Conservation (phyloP, 768 basidiomycete species). For the Candolleomyces efflorescens region DNA sequence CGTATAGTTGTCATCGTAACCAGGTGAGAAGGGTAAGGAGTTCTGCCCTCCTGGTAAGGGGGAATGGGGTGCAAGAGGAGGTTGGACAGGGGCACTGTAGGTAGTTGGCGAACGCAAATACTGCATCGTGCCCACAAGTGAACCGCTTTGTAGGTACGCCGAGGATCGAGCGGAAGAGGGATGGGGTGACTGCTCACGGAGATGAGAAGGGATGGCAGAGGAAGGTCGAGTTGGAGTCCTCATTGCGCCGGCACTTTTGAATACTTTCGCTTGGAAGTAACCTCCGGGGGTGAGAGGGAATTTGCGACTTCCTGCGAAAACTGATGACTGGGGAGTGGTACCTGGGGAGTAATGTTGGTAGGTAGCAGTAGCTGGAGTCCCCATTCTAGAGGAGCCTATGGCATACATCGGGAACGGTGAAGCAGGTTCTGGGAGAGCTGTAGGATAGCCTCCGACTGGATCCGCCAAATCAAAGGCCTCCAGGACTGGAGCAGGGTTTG, state of each 20-base stretch:
- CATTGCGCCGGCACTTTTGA: conserved; percentile 13
- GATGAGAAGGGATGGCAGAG: conserved; percentile 9
- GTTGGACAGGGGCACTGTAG: conserved; percentile 40
- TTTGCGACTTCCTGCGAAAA: conserved; percentile 55
- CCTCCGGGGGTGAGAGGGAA: conserved; percentile 21
- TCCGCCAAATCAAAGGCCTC: conserved; percentile 30
- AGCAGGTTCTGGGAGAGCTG: conserved; percentile 66
- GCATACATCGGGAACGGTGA: conserved; percentile 67
- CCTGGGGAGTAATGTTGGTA: conserved; percentile 10
- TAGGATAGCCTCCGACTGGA: conserved; percentile 28
- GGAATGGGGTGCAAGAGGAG: conserved; percentile 21
- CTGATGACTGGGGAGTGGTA: conserved; percentile 29
- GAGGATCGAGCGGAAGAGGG: conserved; percentile 20
- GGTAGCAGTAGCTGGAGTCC: neutral
- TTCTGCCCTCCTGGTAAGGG: conserved; percentile 14
- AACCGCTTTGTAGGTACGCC: conserved; percentile 30
- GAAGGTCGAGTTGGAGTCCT: conserved; percentile 16
- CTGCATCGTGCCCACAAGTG: conserved; percentile 24
- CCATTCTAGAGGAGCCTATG: conserved; percentile 17
- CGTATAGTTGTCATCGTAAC: conserved; percentile 11
- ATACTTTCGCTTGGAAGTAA: conserved; percentile 19
- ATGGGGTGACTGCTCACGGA: conserved; percentile 19
- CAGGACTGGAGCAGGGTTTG: conserved; percentile 27
- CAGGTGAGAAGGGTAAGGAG: conserved; percentile 4
- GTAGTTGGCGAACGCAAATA: conserved; percentile 51